Percentiles rank a stretch among this genome's conserved stretches.
phyloP scores from a whole-genome alignment of 148 eudicot genomes.

The Fagopyrum esculentum region DNA sequence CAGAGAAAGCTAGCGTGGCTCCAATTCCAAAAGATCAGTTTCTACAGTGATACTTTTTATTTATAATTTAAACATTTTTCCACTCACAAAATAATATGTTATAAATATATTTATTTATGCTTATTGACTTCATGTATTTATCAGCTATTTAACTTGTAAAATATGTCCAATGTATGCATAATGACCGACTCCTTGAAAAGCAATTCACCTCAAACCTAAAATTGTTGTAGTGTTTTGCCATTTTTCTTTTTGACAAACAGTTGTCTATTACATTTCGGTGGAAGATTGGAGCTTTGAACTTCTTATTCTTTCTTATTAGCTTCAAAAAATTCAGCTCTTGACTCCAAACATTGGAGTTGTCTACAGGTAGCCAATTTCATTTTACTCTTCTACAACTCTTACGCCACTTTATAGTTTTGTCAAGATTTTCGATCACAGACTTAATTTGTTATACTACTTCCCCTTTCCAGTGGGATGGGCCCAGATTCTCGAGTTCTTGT shows the following conservation, averaged over 20 bases:
- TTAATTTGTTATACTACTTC: not conserved
- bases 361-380: conserved; percentile 50
- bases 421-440: not conserved
- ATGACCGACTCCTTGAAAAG: not conserved
- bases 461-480: conserved; percentile 83
- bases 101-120: not conserved
- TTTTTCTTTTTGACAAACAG: not conserved
- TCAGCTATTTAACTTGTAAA: not conserved
- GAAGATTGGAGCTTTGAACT: not conserved
- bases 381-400: not conserved
- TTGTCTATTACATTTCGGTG: not conserved
- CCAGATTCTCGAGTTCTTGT: conserved; percentile 94
- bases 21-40: not conserved
- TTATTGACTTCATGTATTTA: not conserved
- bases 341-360: conserved; percentile 98
- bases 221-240: not conserved
- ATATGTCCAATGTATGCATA: not conserved
- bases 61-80: not conserved
- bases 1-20: not conserved
- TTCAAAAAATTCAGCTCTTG: conserved; percentile 87
- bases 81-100: not conserved
- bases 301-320: conserved; percentile 36
- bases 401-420: too few relatives aligned
- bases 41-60: not conserved
- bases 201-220: not conserved